Conservation (phyloP, 108 stramenopile species). For the Discostella pseudostelligera region DNA sequence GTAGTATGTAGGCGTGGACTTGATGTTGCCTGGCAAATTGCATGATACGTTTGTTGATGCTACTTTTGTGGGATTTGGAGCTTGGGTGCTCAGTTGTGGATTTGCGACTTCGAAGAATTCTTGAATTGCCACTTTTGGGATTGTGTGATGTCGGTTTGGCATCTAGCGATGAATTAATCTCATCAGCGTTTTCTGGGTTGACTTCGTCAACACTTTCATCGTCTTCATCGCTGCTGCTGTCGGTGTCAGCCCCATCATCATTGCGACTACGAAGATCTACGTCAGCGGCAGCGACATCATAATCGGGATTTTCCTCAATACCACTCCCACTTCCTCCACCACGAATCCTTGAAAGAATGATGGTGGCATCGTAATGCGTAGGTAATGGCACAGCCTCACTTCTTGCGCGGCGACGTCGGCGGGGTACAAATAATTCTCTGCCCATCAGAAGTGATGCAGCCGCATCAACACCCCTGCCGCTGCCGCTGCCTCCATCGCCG, state of each 20-base stretch:
- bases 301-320: background rate
- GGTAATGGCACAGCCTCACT: too few relatives aligned
- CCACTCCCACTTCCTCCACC: background rate
- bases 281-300: background rate
- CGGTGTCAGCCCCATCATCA: background rate
- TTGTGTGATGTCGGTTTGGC: background rate
- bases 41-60: background rate
- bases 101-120: background rate
- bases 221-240: background rate
- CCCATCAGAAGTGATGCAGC: too few relatives aligned
- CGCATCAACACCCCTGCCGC: too few relatives aligned
- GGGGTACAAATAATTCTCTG: too few relatives aligned
- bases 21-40: conserved; percentile 36
- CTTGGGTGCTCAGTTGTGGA: background rate
- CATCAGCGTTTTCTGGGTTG: background rate
- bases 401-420: too few relatives aligned
- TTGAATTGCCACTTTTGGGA: background rate
- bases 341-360: background rate
- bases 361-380: background rate
- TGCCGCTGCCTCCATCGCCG: too few relatives aligned
- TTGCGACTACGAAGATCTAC: background rate
- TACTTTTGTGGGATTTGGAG: conserved; percentile 16
- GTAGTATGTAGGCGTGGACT: conserved; percentile 30
- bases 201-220: background rate
- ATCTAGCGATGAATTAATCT: too few relatives aligned